Evolutionary conservation across 1,284 basidiomycete genomes (phyloP), one percentile per base, ranked within the genome.

Genomic region (Fomitiporia mediterranea): DNA sequence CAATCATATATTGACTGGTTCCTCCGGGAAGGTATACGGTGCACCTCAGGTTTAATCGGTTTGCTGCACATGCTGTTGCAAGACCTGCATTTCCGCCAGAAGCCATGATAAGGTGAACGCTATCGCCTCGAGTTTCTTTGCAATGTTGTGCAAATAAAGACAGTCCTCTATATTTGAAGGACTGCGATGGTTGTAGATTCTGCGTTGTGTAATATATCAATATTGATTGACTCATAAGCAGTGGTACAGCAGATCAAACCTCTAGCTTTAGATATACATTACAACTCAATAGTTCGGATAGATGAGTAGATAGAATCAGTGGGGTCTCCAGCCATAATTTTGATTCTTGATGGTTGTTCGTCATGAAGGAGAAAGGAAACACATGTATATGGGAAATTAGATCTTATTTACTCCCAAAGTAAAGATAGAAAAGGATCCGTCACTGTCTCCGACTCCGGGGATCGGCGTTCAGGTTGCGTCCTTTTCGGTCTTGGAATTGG

Each of bases 1-100:
- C 70, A 28, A 83, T 62, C 1, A 81, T 83, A 21, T 68, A 72
- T 56, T 71, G 68, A 46, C 74, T 65, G 9, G 76, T 79, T 4
- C 77, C 76, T 38, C 76, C 66, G 0, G 87, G 85, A 27, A 89
- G 70, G 63, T 75, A 89, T 3, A 89, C 81, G 2, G 81, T 86
- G 66, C 86, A 88, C 63, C 66, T 73, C 52, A 86, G 70, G 7
- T 69, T 67, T 13, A 88, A 72, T 17, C 65, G 69, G 25, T 77
- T 73, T 6, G 85, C 79, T 25, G 81, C 82, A 62, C 79, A 79
- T 11, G 86, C 86, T 0, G 80, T 78, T 11, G 86, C 87, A 15
- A 88, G 70, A 0, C 82, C 87, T 25, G 85, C 87, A 64, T 91
- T 90, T 27, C 87, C 87, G 1, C 82, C 77, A 0, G 88, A 90